Evolutionary conservation across 345 rosid species (phyloP).

Genomic region (Hirschfeldia incana): DNA sequence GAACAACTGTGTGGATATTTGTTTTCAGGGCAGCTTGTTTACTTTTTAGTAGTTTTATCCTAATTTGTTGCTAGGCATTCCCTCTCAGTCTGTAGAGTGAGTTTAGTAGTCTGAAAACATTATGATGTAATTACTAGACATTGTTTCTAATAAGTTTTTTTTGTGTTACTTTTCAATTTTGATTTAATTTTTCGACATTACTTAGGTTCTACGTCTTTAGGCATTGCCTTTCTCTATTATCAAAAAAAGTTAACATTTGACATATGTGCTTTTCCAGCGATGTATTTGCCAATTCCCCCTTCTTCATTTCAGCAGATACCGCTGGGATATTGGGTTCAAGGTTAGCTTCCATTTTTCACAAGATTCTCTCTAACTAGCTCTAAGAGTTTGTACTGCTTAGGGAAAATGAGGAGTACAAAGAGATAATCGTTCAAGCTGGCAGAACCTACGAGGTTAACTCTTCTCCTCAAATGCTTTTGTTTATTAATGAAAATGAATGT

Average conservation of each 20-base stretch:
- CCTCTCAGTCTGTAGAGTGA: neutral
- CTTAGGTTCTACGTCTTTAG: conserved; percentile 12
- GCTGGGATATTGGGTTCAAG: conserved; percentile 67
- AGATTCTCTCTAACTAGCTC: conserved; percentile 14
- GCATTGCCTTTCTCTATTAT: conserved; percentile 25
- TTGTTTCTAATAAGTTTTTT: neutral
- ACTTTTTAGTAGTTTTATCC: neutral
- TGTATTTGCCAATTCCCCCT: conserved; percentile 90
- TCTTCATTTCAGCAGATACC: conserved; percentile 85
- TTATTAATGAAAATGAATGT: conserved; percentile 1
- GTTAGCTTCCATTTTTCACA: conserved; percentile 45
- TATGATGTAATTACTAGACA: neutral
- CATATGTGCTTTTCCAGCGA: conserved; percentile 52
- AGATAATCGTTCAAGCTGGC: conserved; percentile 76
- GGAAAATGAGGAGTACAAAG: conserved; percentile 82
- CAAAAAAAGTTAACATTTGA: neutral
- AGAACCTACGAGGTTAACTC: conserved; percentile 69
- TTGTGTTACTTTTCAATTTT: neutral
- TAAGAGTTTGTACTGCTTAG: conserved; percentile 44
- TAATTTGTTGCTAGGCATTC: conserved; percentile 1
- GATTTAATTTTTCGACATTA: neutral
- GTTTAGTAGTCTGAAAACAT: neutral
- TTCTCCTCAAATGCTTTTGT: conserved; percentile 12
- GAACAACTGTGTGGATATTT: neutral
- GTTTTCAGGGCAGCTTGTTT: neutral